Conservation (phyloP, 192 early-diverging fungal genomes). For the Backusella circina region DNA sequence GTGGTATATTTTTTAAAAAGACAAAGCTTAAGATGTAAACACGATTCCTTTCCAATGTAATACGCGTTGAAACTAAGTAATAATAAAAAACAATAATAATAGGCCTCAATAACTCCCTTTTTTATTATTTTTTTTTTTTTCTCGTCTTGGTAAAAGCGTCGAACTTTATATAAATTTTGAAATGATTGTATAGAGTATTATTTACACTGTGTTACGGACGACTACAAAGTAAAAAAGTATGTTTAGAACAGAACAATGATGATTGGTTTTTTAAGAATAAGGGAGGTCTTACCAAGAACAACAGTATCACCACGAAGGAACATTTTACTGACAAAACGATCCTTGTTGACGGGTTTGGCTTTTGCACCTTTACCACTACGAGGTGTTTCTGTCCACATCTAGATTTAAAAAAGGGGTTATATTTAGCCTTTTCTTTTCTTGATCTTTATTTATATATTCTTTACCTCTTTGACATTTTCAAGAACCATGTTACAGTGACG, state of each 20-base stretch:
- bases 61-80: neutral
- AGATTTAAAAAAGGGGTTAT: neutral
- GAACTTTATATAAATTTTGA: neutral
- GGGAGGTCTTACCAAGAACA: conserved; percentile 72
- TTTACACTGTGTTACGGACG: conserved; percentile 43
- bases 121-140: neutral
- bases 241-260: too few species aligned
- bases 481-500: conserved; percentile 99
- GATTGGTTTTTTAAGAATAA: too few species aligned
- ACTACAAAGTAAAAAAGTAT: conserved; percentile 19
- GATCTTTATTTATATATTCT: neutral
- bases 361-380: conserved; percentile 93
- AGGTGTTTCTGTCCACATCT: conserved; percentile 98
- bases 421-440: neutral
- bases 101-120: too few species aligned
- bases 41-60: neutral
- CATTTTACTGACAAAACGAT: conserved; percentile 97
- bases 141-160: neutral
- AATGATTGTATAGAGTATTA: neutral
- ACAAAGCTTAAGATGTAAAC: neutral
- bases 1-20: neutral
- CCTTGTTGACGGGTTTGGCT: conserved; percentile 94
- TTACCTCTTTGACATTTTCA: conserved; percentile 97
- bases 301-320: conserved; percentile 98
- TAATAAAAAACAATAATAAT: neutral